These are phyloP conservation scores for Ogataea neopini DNA, from an alignment of 805 yeast species.

Conservation along the genomic window DNA sequence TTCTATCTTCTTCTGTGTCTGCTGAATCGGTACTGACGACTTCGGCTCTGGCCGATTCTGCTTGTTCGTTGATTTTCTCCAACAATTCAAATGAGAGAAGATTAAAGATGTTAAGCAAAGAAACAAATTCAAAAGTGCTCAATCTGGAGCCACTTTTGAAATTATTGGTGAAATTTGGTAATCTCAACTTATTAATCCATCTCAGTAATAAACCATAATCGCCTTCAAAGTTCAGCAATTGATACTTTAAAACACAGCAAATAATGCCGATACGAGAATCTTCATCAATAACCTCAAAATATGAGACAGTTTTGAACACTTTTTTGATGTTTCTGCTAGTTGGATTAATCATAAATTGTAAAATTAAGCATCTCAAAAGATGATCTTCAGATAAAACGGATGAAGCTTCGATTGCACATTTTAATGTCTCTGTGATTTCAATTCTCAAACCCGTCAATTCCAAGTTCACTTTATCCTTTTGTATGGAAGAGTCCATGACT, in stretches of 20 bases:
- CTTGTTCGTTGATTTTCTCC: constrained; percentile 15
- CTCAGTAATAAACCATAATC: constrained; percentile 16
- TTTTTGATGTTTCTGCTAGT: constrained; percentile 18
- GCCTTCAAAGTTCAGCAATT: constrained; percentile 21
- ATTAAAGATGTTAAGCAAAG: constrained; percentile 27
- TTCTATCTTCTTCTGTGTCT: background rate
- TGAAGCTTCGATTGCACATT: constrained; percentile 10
- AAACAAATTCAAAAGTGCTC: constrained; percentile 29
- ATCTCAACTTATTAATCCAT: constrained; percentile 28
- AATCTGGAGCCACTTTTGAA: constrained; percentile 25
- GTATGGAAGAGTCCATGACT: constrained; percentile 5
- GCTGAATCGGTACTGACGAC: background rate
- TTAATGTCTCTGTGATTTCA: constrained; percentile 15
- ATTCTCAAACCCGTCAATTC: constrained; percentile 16
- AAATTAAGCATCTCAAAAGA: constrained; percentile 14
- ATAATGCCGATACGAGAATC: constrained; percentile 23
- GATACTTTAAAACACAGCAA: constrained; percentile 30
- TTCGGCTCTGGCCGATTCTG: background rate
- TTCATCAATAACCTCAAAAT: constrained; percentile 6
- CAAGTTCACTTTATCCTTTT: constrained; percentile 14
- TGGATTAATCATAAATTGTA: constrained; percentile 25
- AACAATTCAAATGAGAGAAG: constrained; percentile 18
- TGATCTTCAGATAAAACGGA: constrained; percentile 11
- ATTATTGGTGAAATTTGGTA: constrained; percentile 26
- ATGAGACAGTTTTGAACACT: constrained; percentile 16